Evolutionary conservation across 2,329 filamentous ascomycete species (phyloP), one percentile per base, ranked within the genome.

Genomic region (Arthrobotrys iridis): DNA sequence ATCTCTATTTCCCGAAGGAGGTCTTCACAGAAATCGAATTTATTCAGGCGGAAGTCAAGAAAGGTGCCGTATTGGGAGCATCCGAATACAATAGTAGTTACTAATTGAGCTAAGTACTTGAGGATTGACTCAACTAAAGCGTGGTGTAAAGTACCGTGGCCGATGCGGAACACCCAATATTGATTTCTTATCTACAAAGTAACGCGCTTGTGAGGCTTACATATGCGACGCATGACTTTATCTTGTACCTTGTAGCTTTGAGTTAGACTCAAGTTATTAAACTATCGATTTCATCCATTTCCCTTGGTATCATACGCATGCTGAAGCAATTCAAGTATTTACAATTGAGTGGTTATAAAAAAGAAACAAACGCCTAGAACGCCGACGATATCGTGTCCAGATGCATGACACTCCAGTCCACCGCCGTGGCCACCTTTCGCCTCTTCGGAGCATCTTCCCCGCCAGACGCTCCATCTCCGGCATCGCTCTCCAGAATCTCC

Each of bases 361-460:
- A 37, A 8, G 8, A 46, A 4, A 50, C 30, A 3, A 45, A 33
- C 41, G 20, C 30, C 28, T 26, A 62, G 8, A 65, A 59, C 41
- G 30, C 68, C 52, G 20, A 30, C 41, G 41, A 57, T 63, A 75
- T 75, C 63, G 71, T 75, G 30, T 75, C 71, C 40, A 75, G 13
- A 64, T 75, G 71, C 71, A 75, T 75, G 5, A 58, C 55, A 18
- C 55, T 67, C 70, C 70, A 74, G 28, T 74, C 70, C 20, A 67
- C 70, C n/a, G 11, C 30, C n/a, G n/a, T n/a, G n/a, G n/a, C n/a
- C 37, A 40, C 37, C 35, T 30, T 41, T 20, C 70, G 50, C 45
- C 62, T 66, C 62, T 67, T 74, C 35, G 11, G 13, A 1, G 4
- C 13, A 18, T 26, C 26, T 3, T 52, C 48, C 50, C 18, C 50